Base-by-base conservation (phyloP, 2,329 filamentous ascomycete genomes). In the Aspergillus fumigatiaffinis region DNA sequence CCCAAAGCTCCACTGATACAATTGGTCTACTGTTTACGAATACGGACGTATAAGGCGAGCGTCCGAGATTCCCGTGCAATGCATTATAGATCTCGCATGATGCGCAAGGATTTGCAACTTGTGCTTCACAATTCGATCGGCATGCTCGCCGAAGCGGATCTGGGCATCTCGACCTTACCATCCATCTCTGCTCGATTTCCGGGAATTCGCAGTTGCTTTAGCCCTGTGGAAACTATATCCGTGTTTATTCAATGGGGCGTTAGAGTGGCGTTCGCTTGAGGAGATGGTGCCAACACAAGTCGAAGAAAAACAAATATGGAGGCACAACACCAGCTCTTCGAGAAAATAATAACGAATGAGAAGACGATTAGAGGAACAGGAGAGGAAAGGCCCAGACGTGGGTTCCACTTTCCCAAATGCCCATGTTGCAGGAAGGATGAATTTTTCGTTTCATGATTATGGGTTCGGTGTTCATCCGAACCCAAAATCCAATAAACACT, bases 61-160 rank as follows among this genome's bases (percentile, higher is more conserved):
- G 21, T 17, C 44, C 21, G 44, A n/a, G 41, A 44, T 47, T 8
- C 23, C 9, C 28, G 28, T 10, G n/a, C 12, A 2, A 14, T 26
- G 14, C n/a, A 20, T 23, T 14, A 23, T 12, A 23, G 51, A 59
- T 59, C 59, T 58, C 54, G 59, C 61, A 62, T 62, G 21, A 29
- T 52, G 23, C 48, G 44, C 55, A 49, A 38, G 47, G 54, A 42
- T 58, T 41, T 56, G 53, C 6, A 32, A 10, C 21, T 54, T 56
- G 59, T 59, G 54, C 53, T 61, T 61, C 51, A 21, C 28, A 51
- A n/a, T 10, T 46, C 7, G 23, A 50, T 49, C 12, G 10, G 23
- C 44, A n/a, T n/a, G 5, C 44, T 2, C 25, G 7, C 46, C 3
- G 2, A 35, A 17, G 41, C 23, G 42, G 46, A 57, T 56, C 48